phyloP scores from a whole-genome alignment of 768 basidiomycete genomes.

The Xerocomellus chrysenteron region DNA sequence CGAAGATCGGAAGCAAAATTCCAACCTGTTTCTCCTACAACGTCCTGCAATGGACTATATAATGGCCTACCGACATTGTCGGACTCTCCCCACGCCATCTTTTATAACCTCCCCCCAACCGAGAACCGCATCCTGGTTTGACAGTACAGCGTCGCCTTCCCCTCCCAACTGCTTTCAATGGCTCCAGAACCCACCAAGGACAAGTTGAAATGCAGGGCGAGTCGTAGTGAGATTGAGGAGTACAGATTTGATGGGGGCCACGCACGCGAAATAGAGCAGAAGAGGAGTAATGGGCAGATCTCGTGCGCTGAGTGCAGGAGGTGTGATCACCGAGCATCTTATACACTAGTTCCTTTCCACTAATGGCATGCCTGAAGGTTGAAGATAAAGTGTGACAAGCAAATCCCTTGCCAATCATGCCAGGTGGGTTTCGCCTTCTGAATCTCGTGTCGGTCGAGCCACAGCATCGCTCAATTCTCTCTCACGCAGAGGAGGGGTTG shows the following conservation, averaged over 20 bases:
- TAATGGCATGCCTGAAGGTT: conserved; percentile 42
- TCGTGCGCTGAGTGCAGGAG: conserved; percentile 81
- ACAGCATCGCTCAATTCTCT: neutral
- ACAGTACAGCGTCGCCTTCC: no score
- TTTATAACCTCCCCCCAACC: no score
- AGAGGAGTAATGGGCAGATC: conserved; percentile 72
- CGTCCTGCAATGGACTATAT: no score
- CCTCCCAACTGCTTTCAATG: conserved; percentile 35
- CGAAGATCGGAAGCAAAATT: no score
- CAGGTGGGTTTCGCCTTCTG: conserved; percentile 41
- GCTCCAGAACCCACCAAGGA: conserved; percentile 54
- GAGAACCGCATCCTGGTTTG: no score
- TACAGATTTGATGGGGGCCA: conserved; percentile 51
- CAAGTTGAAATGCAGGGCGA: conserved; percentile 49
- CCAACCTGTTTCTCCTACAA: no score
- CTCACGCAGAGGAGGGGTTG: conserved; percentile 58
- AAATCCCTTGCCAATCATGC: conserved; percentile 77
- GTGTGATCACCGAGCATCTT: conserved; percentile 55
- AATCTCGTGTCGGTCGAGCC: neutral
- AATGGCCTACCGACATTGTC: no score
- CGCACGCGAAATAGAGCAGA: conserved; percentile 68
- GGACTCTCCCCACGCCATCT: no score
- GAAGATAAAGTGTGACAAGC: conserved; percentile 83
- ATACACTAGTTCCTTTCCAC: conserved; percentile 21
- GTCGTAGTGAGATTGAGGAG: conserved; percentile 51